phyloP scores from a whole-genome alignment of 768 basidiomycete species.

The Leccinum obscurum region DNA sequence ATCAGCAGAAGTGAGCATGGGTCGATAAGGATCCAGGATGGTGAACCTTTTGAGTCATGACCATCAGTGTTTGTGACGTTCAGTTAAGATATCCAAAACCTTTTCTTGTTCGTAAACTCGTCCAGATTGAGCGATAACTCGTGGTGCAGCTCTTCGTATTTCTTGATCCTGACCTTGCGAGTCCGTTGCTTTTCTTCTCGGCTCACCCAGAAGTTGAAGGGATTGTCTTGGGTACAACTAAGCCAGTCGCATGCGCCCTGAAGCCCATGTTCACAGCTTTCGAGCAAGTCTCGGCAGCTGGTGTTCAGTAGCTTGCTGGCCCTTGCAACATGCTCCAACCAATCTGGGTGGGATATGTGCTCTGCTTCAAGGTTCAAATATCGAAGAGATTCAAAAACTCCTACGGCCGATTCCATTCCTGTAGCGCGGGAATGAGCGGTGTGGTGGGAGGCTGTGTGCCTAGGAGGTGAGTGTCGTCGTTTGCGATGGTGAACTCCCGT shows the following conservation, averaged over 20 bases:
- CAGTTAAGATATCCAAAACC: conserved; percentile 38
- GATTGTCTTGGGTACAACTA: conserved; percentile 35
- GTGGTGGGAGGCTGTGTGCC: conserved; percentile 21
- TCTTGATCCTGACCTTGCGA: conserved; percentile 37
- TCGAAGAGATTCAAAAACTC: conserved; percentile 70
- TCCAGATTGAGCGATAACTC: conserved; percentile 41
- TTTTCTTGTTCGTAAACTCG: conserved; percentile 47
- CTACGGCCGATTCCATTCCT: conserved; percentile 49
- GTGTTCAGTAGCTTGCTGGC: conserved; percentile 47
- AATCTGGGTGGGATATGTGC: conserved; percentile 49
- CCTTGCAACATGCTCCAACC: conserved; percentile 41
- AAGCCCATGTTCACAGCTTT: conserved; percentile 42
- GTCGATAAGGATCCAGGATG: conserved; percentile 63
- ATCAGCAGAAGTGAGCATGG: conserved; percentile 43
- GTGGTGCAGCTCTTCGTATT: conserved; percentile 38
- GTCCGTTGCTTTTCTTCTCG: conserved; percentile 30
- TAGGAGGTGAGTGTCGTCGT: conserved; percentile 9
- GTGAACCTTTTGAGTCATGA: conserved; percentile 35
- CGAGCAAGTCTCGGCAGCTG: conserved; percentile 56
- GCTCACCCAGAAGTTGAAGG: conserved; percentile 40
- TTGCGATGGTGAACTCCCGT: conserved; percentile 4
- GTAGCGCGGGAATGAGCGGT: conserved; percentile 31
- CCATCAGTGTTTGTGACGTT: conserved; percentile 1
- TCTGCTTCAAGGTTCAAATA: conserved; percentile 69
- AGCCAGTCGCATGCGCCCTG: conserved; percentile 53